These are phyloP conservation scores for Monosporozyma unispora DNA, from an alignment of 805 yeast genomes.

Conservation along the genomic window DNA sequence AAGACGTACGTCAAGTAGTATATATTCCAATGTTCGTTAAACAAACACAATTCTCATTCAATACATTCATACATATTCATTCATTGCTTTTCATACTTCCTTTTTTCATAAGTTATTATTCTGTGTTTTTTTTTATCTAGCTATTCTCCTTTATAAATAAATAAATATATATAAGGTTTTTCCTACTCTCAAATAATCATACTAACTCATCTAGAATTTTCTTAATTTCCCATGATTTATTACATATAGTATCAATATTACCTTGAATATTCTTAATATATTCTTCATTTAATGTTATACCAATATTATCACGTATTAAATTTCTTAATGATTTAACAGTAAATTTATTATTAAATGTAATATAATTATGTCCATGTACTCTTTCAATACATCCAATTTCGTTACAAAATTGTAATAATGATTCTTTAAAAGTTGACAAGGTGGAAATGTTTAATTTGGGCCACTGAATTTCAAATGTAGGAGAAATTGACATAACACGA, in stretches of 20 bases:
- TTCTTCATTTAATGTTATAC: slow-evolving; percentile 31
- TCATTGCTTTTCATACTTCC: not conserved
- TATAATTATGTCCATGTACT: slow-evolving; percentile 11
- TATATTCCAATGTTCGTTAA: slow-evolving; percentile 2
- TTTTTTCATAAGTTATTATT: not conserved
- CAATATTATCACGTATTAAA: slow-evolving; percentile 28
- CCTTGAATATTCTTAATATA: slow-evolving; percentile 25
- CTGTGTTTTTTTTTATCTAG: not conserved
- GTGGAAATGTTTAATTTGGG: slow-evolving; percentile 26
- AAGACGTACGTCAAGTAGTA: slow-evolving; percentile 8
- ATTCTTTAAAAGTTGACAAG: slow-evolving; percentile 11
- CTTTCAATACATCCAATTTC: slow-evolving; percentile 17
- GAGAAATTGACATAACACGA: slow-evolving; percentile 56
- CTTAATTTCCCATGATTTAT: slow-evolving; percentile 23
- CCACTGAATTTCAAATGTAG: slow-evolving; percentile 52
- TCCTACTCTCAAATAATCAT: too few relatives aligned
- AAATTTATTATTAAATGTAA: slow-evolving; percentile 13
- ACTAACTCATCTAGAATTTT: slow-evolving; percentile 20
- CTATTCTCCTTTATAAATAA: too few relatives aligned
- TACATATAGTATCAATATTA: slow-evolving; percentile 21
- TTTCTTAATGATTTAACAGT: slow-evolving; percentile 20
- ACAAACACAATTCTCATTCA: not conserved
- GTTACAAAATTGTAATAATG: slow-evolving; percentile 15
- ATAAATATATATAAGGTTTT: not conserved
- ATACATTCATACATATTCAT: not conserved